Evolutionary conservation across 305 asterid genomes (phyloP).

Genomic region (Caryopteris hybrid): DNA sequence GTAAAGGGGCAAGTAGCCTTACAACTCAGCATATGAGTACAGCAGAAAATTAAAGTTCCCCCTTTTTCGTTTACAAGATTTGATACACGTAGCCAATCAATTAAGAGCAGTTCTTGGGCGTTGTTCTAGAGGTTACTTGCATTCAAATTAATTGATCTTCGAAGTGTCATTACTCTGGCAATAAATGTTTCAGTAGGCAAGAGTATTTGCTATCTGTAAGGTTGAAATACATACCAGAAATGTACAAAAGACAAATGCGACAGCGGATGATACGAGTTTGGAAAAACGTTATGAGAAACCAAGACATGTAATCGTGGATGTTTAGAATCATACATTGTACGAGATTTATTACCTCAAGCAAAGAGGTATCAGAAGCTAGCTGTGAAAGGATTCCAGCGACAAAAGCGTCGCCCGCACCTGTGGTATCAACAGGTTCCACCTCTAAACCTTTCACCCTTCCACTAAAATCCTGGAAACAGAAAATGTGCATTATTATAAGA

Average conservation of each 20-base stretch:
- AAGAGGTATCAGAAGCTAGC: conserved; percentile 62
- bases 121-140: too few species aligned
- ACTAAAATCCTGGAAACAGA: conserved; percentile 59
- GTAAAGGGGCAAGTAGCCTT: too few species aligned
- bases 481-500: not conserved
- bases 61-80: not conserved
- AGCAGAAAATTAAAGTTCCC: not conserved
- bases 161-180: not conserved
- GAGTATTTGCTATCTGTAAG: too few species aligned
- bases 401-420: conserved; percentile 99
- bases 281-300: too few species aligned
- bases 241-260: too few species aligned
- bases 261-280: too few species aligned
- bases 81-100: too few species aligned
- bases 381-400: conserved; percentile 88
- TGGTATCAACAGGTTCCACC: conserved; percentile 81
- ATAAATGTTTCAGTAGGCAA: not conserved
- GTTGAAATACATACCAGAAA: too few species aligned
- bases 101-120: not conserved
- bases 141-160: too few species aligned
- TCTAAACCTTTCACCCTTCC: conserved; percentile 86
- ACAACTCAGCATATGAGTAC: too few species aligned
- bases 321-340: not conserved
- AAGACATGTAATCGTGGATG: not conserved
- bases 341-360: conserved; percentile 53